phyloP scores from a whole-genome alignment of 1,284 basidiomycete species.

The Neotropicomus parvogracilis region DNA sequence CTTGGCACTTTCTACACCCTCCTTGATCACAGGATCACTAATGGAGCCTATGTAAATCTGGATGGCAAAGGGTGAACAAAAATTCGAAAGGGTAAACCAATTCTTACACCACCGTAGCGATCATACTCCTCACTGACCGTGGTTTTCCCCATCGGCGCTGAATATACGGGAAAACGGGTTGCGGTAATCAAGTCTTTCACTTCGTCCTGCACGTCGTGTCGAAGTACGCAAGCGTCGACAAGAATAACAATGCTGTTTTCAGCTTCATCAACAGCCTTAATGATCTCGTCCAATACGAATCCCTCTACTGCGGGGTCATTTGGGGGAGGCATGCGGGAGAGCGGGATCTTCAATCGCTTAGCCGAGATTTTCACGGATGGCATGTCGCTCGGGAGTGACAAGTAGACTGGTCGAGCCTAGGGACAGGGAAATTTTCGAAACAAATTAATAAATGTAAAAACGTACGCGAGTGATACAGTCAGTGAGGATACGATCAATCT shows the following conservation, averaged over 20 bases:
- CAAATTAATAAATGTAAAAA: neutral
- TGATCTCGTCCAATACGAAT: constrained; percentile 74
- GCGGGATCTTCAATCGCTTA: constrained; percentile 60
- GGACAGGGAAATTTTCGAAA: neutral
- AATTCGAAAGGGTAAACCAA: neutral
- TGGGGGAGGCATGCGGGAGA: constrained; percentile 47
- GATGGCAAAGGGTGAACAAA: constrained; percentile 1
- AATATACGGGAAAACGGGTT: constrained; percentile 76
- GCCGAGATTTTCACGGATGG: constrained; percentile 60
- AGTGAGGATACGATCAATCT: constrained; percentile 80
- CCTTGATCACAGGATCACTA: constrained; percentile 67
- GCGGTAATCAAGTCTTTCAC: constrained; percentile 65
- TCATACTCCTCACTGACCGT: constrained; percentile 75
- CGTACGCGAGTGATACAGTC: constrained; percentile 65
- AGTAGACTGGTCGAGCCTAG: constrained; percentile 82
- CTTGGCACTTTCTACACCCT: constrained; percentile 79
- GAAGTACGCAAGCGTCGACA: constrained; percentile 84
- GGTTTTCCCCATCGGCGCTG: constrained; percentile 89
- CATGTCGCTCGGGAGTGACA: constrained; percentile 85
- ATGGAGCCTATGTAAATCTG: constrained; percentile 82
- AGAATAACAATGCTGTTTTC: constrained; percentile 71
- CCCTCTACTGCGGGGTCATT: constrained; percentile 62
- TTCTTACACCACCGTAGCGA: constrained; percentile 80
- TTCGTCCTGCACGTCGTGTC: constrained; percentile 73
- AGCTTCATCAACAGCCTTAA: constrained; percentile 59